Conservation (phyloP, 176 grass and related monocot species). For the Lolium multiflorum region DNA sequence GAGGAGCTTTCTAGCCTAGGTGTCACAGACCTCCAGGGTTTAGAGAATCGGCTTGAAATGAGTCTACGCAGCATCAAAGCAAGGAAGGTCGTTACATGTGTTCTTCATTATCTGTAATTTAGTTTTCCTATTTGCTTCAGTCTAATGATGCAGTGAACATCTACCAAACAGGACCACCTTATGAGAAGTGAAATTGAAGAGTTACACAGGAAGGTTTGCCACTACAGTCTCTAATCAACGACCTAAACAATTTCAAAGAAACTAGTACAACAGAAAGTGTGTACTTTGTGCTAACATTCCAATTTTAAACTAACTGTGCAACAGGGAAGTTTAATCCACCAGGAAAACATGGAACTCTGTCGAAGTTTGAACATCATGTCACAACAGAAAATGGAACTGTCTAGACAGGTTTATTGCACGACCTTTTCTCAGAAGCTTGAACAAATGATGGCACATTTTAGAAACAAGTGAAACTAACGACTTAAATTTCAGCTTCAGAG, state of each 20-base stretch:
- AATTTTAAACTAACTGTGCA: constrained; percentile 12
- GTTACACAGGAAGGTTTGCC: constrained; percentile 57
- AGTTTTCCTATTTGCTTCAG: constrained; percentile 23
- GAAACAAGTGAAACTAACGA: constrained; percentile 37
- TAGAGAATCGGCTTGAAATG: constrained; percentile 68
- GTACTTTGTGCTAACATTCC: constrained; percentile 5
- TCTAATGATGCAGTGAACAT: constrained; percentile 30
- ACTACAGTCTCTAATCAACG: constrained; percentile 7
- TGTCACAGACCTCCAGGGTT: constrained; percentile 56
- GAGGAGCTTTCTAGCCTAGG: constrained; percentile 72
- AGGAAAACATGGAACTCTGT: constrained; percentile 69
- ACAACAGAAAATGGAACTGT: constrained; percentile 58
- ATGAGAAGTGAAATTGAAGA: constrained; percentile 64
- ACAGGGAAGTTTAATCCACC: constrained; percentile 65
- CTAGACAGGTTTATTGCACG: constrained; percentile 46
- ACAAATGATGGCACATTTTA: not conserved
- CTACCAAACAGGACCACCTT: constrained; percentile 58
- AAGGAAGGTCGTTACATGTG: constrained; percentile 62
- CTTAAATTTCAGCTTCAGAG: constrained; percentile 49
- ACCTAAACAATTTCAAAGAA: not conserved
- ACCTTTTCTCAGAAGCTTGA: constrained; percentile 29
- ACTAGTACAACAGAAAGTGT: constrained; percentile 5
- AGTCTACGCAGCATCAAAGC: constrained; percentile 59
- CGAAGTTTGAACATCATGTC: constrained; percentile 44
- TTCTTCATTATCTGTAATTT: not conserved